Evolutionary conservation across 2,329 filamentous ascomycete species (phyloP), one percentile per base, ranked within the genome.

Genomic region (Sphaerostilbella broomeana): DNA sequence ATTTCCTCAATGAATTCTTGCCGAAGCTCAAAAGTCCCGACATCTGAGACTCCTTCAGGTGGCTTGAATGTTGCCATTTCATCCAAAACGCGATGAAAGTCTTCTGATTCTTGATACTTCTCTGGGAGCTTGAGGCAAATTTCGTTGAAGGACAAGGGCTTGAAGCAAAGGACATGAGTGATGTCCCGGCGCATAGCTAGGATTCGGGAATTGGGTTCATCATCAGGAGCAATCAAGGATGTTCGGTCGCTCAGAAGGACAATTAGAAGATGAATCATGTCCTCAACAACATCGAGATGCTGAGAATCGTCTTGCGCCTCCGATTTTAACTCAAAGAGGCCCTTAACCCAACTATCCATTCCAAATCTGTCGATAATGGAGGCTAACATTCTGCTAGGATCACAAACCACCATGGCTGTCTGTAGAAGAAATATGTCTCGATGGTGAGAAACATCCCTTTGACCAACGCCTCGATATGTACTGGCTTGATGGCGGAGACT

Each of bases 381-480:
- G 10, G 86, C 87, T 25, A 98, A 72, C 46, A 95, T 86, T 18
- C 86, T 76, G 46, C 80, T 83, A 1, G 87, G 84, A 42, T 92
- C 74, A 56, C 89, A 94, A 2, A 92, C 73, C 2, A 95, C 87
- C 57, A 97, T 70, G 4, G 89, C 89, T 10, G 87, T 88, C 58
- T 98, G 92, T 11, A 98, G 65, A 35, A 98, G 75, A 60, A 97
- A 94, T 30, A 98, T 85, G 56, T 98, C 94, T 43, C 92, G 79
- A 53, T 95, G 90, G 54, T 95, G 90, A 2, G 87, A 88, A 15
- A 95, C 85, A 60, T 98, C 92, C 49, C 92, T 75, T 54, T 94
- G 86, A 9, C 80, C 79, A 11, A 95, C 87, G 27, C 87, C 89
- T 12, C 88, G 81, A 58, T 98, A 98, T 13, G 89, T 92, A 37